Percentiles rank a stretch among this genome's conserved stretches.
Conservation (phyloP, 768 basidiomycete genomes). For the Lactifluus rugatus region DNA sequence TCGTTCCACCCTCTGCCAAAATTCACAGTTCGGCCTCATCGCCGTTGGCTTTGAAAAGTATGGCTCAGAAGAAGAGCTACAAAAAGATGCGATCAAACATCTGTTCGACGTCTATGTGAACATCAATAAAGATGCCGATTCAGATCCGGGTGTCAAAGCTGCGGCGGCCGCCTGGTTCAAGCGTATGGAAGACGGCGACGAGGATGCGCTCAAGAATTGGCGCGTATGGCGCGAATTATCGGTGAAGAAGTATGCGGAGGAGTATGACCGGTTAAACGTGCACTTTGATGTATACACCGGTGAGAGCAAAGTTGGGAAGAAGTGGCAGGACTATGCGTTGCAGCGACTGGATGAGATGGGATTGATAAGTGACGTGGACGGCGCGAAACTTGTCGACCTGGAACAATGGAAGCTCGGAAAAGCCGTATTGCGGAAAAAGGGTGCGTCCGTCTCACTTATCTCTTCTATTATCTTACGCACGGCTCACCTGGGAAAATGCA, state of each 20-base stretch:
- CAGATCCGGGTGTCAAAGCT: constrained; percentile 59
- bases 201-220: constrained; percentile 79
- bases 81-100: constrained; percentile 88
- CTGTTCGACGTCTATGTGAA: constrained; percentile 91
- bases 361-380: constrained; percentile 66
- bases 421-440: constrained; percentile 81
- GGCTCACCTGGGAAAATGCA: background rate
- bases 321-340: constrained; percentile 66
- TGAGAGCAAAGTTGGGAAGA: constrained; percentile 71
- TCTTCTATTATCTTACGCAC: background rate
- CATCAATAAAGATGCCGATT: constrained; percentile 77
- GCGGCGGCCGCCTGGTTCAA: constrained; percentile 85
- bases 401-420: constrained; percentile 88
- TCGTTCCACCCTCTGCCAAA: background rate
- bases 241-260: constrained; percentile 78
- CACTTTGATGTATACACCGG: constrained; percentile 88
- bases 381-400: constrained; percentile 80
- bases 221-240: constrained; percentile 86
- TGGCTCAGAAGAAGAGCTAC: constrained; percentile 74
- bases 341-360: constrained; percentile 58
- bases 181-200: constrained; percentile 90
- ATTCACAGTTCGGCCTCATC: constrained; percentile 66
- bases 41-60: constrained; percentile 89
- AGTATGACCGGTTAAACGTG: constrained; percentile 85
- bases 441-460: constrained; percentile 28